These are phyloP conservation scores for Styphnolobium japonicum DNA, from an alignment of 306 rosid genomes.

Conservation along the genomic window DNA sequence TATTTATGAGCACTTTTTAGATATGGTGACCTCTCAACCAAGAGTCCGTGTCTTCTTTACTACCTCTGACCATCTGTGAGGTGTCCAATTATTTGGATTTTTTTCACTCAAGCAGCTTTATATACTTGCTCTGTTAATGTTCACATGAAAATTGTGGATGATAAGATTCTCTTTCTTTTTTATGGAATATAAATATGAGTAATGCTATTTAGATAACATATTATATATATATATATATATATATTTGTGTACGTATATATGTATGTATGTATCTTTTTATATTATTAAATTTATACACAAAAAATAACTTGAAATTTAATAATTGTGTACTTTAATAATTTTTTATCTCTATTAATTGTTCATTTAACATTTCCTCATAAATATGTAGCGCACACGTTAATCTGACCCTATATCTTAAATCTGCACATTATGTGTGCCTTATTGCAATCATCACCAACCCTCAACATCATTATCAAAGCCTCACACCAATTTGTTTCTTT, in stretches of 20 bases:
- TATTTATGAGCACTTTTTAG: slow-evolving; percentile 54
- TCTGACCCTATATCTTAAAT: background rate
- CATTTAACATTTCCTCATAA: too few species aligned
- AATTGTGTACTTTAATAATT: too few species aligned
- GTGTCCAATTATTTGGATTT: slow-evolving; percentile 46
- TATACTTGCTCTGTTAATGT: slow-evolving; percentile 11
- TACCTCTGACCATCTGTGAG: slow-evolving; percentile 43
- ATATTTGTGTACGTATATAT: too few species aligned
- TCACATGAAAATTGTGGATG: slow-evolving; percentile 54
- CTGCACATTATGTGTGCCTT: background rate
- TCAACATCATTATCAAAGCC: background rate
- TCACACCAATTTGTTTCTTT: background rate
- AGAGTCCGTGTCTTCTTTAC: slow-evolving; percentile 38
- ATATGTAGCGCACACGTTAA: background rate
- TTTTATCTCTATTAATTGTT: too few species aligned
- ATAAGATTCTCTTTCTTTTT: slow-evolving; percentile 26
- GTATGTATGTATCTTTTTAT: too few species aligned
- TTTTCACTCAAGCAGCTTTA: slow-evolving; percentile 15
- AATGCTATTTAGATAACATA: background rate
- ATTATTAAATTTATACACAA: too few species aligned
- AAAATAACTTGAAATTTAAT: too few species aligned
- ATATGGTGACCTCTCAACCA: slow-evolving; percentile 60
- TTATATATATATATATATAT: background rate
- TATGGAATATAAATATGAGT: background rate
- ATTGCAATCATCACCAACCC: background rate